A percentile compares a stretch with the other conserved stretches of the same genome.
phyloP scores from a whole-genome alignment of 768 basidiomycete genomes.

The Ramaria sp. region DNA sequence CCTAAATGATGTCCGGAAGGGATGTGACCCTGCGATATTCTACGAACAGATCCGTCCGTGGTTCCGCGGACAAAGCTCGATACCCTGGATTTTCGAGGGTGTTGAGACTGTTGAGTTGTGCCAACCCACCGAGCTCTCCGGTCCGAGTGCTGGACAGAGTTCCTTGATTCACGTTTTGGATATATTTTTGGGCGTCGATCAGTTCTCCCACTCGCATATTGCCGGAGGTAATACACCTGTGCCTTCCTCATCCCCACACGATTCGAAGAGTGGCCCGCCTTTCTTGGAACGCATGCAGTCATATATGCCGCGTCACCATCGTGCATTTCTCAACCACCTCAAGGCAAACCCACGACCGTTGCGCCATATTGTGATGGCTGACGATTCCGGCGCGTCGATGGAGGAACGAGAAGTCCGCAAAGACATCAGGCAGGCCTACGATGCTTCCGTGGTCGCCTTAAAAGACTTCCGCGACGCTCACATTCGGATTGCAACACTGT shows the following conservation, averaged over 20 bases:
- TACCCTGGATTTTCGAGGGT: constrained; percentile 53
- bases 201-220: constrained; percentile 26
- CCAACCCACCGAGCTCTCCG: constrained; percentile 48
- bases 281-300: constrained; percentile 65
- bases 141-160: constrained; percentile 78
- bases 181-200: constrained; percentile 60
- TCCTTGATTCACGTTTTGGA: constrained; percentile 65
- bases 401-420: constrained; percentile 9
- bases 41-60: constrained; percentile 69
- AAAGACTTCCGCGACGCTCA: constrained; percentile 70
- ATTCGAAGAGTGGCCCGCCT: constrained; percentile 14
- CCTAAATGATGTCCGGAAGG: constrained; percentile 52
- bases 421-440: constrained; percentile 45
- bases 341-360: constrained; percentile 46
- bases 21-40: constrained; percentile 63
- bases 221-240: background rate
- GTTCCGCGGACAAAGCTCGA: constrained; percentile 63
- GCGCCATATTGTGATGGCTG: constrained; percentile 38
- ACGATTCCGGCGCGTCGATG: background rate
- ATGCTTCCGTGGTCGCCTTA: constrained; percentile 49
- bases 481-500: constrained; percentile 61
- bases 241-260: background rate
- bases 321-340: constrained; percentile 65
- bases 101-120: constrained; percentile 31
- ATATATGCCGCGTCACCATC: constrained; percentile 80